A percentile compares a stretch with the other conserved stretches of the same genome.
Conservation (phyloP, 768 basidiomycete genomes). For the Leucogyrophana mollusca region DNA sequence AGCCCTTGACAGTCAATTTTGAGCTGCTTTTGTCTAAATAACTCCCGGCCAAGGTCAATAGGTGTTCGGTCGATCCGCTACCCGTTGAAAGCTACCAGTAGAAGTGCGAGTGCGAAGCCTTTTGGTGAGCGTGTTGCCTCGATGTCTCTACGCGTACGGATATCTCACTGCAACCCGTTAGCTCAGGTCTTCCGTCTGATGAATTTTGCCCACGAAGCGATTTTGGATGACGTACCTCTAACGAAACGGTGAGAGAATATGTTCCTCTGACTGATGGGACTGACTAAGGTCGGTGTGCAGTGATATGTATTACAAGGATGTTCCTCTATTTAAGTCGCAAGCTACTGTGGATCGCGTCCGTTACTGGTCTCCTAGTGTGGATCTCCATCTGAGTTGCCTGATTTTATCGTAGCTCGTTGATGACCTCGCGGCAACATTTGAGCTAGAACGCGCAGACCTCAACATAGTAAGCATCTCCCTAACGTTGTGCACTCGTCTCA, state of each 20-base stretch:
- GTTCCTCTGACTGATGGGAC: constrained; percentile 8
- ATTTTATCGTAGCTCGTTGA: constrained; percentile 69
- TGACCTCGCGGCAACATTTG: constrained; percentile 83
- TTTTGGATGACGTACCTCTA: constrained; percentile 48
- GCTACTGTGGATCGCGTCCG: constrained; percentile 73
- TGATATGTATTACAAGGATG: constrained; percentile 88
- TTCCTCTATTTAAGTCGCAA: constrained; percentile 75
- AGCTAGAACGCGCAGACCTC: constrained; percentile 69
- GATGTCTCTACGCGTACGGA: background rate
- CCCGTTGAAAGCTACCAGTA: constrained; percentile 30
- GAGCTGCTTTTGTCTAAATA: background rate
- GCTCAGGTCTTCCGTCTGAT: constrained; percentile 70
- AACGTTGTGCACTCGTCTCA: background rate
- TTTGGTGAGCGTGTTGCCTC: constrained; percentile 33
- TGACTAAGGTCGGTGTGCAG: constrained; percentile 35
- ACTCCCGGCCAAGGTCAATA: constrained; percentile 12
- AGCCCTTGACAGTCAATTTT: constrained; percentile 1
- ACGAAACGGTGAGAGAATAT: constrained; percentile 59
- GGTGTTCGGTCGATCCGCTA: constrained; percentile 29
- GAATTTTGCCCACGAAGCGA: constrained; percentile 68
- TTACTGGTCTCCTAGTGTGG: background rate
- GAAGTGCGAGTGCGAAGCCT: constrained; percentile 35
- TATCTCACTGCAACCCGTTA: constrained; percentile 23
- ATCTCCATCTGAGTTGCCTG: constrained; percentile 1
- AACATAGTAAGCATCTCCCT: constrained; percentile 58